Conservation (phyloP, 1,284 basidiomycete genomes). For the Microbotryum intermedium region DNA sequence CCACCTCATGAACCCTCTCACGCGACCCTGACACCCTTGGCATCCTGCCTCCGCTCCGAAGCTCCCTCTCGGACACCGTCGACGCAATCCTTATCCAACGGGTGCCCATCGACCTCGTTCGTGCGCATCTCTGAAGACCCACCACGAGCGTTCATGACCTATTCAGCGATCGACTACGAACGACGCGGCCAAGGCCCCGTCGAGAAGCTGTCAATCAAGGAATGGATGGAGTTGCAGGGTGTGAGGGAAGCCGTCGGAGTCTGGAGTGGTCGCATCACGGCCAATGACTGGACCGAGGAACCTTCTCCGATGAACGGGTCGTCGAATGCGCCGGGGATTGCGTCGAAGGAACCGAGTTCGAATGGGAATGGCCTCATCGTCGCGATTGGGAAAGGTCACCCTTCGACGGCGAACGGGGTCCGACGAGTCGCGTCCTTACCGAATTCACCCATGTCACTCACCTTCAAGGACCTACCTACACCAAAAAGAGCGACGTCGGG, state of each 20-base stretch:
- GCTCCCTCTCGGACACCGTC: conserved; percentile 7
- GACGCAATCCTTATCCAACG: background rate
- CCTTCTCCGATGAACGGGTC: too few species aligned
- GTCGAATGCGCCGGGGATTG: too few species aligned
- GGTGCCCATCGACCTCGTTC: conserved; percentile 4
- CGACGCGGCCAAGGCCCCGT: conserved; percentile 23
- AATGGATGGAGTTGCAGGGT: conserved; percentile 28
- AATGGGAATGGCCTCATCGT: too few species aligned
- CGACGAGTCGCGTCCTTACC: too few species aligned
- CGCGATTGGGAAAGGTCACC: too few species aligned
- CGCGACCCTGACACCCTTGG: conserved; percentile 3
- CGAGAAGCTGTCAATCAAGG: conserved; percentile 24
- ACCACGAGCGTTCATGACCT: conserved; percentile 7
- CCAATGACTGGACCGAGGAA: too few species aligned
- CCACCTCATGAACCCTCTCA: background rate
- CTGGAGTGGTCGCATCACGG: conserved; percentile 15
- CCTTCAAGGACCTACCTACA: too few species aligned
- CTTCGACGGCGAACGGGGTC: too few species aligned
- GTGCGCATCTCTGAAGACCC: conserved; percentile 18
- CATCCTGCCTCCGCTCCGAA: conserved; percentile 12
- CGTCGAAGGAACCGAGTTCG: too few species aligned
- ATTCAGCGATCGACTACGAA: conserved; percentile 18
- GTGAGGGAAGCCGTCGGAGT: conserved; percentile 26
- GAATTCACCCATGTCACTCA: too few species aligned
- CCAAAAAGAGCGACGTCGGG: too few species aligned